These are phyloP conservation scores for Trichosporon coremiiforme DNA, from an alignment of 1,284 basidiomycete species.

Conservation along the genomic window DNA sequence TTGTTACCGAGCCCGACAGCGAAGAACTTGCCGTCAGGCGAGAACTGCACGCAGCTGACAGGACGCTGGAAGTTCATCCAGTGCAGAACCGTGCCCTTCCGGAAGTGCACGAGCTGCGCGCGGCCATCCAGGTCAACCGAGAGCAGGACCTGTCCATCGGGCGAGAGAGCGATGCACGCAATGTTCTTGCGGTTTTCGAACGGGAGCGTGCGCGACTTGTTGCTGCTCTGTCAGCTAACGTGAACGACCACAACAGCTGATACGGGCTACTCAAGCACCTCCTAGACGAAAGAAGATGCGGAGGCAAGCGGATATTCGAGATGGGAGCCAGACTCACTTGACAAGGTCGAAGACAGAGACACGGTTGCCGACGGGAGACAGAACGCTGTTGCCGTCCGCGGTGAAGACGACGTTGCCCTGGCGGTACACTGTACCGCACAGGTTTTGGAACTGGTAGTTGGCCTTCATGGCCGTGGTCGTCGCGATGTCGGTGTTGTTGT, in stretches of 20 bases:
- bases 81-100: conserved; percentile 78
- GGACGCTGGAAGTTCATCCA: conserved; percentile 92
- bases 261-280: no score
- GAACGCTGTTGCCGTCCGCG: conserved; percentile 85
- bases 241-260: no score
- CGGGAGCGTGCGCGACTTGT: conserved; percentile 87
- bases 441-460: conserved; percentile 63
- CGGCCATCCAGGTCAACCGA: conserved; percentile 92
- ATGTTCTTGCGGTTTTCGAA: conserved; percentile 98
- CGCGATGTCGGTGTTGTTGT: neutral
- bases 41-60: conserved; percentile 84
- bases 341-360: conserved; percentile 96
- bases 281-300: no score
- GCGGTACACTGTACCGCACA: conserved; percentile 93
- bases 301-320: no score
- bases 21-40: conserved; percentile 89
- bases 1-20: conserved; percentile 89
- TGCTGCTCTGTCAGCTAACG: conserved; percentile 61
- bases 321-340: no score
- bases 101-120: conserved; percentile 83
- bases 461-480: conserved; percentile 48
- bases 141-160: conserved; percentile 83
- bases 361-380: conserved; percentile 94
- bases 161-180: conserved; percentile 81
- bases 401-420: conserved; percentile 95